A percentile compares a stretch with the other conserved stretches of the same genome.
Conservation (phyloP, 495 filamentous ascomycete genomes). For the Hyaloscypha hepaticicola region DNA sequence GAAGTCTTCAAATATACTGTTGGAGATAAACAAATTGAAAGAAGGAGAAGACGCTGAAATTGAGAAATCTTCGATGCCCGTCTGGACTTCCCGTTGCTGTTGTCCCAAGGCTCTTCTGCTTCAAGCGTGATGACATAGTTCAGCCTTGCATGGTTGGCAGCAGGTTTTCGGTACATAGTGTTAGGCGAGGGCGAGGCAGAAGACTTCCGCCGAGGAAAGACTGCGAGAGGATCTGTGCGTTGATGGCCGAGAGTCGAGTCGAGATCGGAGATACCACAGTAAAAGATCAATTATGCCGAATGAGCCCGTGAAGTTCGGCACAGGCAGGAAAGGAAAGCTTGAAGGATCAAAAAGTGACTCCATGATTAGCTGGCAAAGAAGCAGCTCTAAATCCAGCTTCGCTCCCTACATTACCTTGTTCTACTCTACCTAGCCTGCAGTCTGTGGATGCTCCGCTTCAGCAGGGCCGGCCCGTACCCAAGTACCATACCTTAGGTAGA, state of each 20-base stretch:
- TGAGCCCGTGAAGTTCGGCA: background rate
- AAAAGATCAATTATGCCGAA: too few relatives aligned
- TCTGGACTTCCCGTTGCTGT: background rate
- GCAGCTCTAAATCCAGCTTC: too few relatives aligned
- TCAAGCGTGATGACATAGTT: background rate
- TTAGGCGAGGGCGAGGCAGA: background rate
- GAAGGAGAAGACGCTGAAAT: background rate
- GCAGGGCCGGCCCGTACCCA: background rate
- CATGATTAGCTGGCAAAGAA: background rate
- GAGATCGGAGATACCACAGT: too few relatives aligned
- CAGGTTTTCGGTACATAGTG: background rate
- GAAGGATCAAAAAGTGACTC: background rate
- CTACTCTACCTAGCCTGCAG: background rate
- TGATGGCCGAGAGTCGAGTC: background rate
- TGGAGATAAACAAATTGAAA: background rate
- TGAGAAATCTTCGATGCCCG: background rate
- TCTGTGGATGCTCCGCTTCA: background rate
- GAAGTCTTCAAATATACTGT: background rate
- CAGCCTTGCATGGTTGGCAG: background rate
- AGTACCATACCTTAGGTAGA: background rate
- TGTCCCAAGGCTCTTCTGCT: background rate
- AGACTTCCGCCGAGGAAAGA: background rate
- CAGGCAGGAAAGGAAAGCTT: background rate
- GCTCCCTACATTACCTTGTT: too few relatives aligned
- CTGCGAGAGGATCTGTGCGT: too few relatives aligned